These are phyloP conservation scores for Anisodus acutangulus DNA, from an alignment of 257 asterid genomes.

Conservation along the genomic window DNA sequence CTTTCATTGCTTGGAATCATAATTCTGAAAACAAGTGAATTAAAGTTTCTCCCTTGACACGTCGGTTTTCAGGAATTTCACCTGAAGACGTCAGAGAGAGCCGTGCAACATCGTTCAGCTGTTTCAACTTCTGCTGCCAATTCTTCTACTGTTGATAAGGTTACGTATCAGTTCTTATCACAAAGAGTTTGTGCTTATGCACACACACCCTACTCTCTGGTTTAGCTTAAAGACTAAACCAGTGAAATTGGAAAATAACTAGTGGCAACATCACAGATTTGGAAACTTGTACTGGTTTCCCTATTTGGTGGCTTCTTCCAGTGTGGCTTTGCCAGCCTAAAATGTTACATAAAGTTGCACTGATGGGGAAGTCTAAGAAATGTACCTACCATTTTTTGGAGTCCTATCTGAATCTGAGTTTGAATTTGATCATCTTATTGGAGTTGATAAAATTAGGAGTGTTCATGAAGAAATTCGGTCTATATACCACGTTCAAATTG, in stretches of 20 bases:
- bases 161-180: constrained; percentile 25
- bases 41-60: constrained; percentile 29
- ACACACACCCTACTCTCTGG: neutral
- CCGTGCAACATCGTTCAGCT: constrained; percentile 62
- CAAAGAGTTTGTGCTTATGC: neutral
- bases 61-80: constrained; percentile 76
- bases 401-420: neutral
- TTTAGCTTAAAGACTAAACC: neutral
- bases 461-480: neutral
- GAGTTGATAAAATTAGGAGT: neutral
- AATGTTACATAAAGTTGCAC: neutral
- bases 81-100: constrained; percentile 88
- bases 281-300: neutral
- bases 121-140: constrained; percentile 45
- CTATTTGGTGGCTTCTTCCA: constrained; percentile 22
- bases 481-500: neutral
- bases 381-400: neutral
- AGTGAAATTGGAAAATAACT: neutral
- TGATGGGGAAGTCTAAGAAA: neutral
- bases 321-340: neutral
- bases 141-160: constrained; percentile 47
- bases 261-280: constrained; percentile 20
- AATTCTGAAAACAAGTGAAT: constrained; percentile 18
- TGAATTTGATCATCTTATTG: neutral
- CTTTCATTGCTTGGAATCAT: neutral